These are phyloP conservation scores for Phalaenopsis hybrid DNA, from an alignment of 116 monocot species.

Conservation along the genomic window DNA sequence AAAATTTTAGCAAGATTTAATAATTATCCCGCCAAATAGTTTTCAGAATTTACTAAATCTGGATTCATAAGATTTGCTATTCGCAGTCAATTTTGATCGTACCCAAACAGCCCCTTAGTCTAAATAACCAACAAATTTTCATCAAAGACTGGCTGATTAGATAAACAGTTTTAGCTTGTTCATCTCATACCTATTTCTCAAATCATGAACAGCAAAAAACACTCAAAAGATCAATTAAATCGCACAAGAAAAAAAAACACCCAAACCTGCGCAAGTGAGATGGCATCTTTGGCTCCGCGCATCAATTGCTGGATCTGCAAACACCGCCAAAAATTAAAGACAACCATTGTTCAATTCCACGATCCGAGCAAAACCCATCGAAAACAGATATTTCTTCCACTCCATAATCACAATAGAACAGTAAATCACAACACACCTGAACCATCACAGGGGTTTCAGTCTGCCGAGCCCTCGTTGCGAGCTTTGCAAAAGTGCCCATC, in stretches of 20 bases:
- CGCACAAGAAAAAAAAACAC: not conserved
- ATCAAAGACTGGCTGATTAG: too few species aligned
- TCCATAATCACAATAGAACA: not conserved
- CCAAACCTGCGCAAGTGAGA: slow-evolving; percentile 89
- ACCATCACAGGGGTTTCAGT: slow-evolving; percentile 96
- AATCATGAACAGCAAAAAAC: not conserved
- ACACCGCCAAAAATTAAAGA: slow-evolving; percentile 8
- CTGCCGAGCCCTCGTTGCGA: slow-evolving; percentile 60
- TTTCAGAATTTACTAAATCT: too few species aligned
- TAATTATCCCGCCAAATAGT: not conserved
- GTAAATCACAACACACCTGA: slow-evolving; percentile 32
- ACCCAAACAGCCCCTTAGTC: not conserved
- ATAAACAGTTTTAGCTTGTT: too few species aligned
- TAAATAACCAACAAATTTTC: too few species aligned
- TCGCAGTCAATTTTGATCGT: too few species aligned
- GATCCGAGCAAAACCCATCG: slow-evolving; percentile 8
- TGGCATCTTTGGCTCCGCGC: slow-evolving; percentile 48
- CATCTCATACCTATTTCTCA: not conserved
- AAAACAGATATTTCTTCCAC: not conserved
- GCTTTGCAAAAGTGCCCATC: slow-evolving; percentile 57
- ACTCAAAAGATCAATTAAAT: not conserved
- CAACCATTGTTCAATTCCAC: not conserved
- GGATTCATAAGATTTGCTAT: too few species aligned
- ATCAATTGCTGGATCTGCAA: slow-evolving; percentile 79
- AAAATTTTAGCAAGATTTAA: too few species aligned